Evolutionary conservation across 2,329 filamentous ascomycete genomes (phyloP).

Genomic region (Cercospora sp.): DNA sequence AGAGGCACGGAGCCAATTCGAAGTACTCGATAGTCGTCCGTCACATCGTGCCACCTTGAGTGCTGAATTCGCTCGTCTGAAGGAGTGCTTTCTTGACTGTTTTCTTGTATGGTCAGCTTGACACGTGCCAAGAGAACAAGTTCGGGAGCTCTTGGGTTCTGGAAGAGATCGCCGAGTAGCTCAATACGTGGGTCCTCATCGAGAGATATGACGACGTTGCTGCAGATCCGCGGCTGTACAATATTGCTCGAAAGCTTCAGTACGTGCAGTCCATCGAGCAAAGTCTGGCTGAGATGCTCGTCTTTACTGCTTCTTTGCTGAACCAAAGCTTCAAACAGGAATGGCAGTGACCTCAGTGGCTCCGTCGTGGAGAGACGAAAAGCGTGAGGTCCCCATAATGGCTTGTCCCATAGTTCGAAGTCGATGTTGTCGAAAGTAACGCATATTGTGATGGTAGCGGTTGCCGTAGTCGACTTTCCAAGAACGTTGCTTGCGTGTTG

Average conservation of each 20-base stretch:
- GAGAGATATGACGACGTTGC: background rate
- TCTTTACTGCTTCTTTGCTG: background rate
- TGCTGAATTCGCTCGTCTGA: background rate
- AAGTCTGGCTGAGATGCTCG: background rate
- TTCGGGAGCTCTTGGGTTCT: background rate
- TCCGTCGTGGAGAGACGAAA: background rate
- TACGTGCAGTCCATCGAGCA: background rate
- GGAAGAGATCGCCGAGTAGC: background rate
- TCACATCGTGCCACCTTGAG: background rate
- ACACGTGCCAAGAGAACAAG: background rate
- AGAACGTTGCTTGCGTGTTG: background rate
- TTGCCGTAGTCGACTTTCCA: background rate
- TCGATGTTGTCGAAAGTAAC: background rate
- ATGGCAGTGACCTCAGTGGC: background rate
- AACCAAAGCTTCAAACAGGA: background rate
- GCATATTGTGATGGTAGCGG: background rate
- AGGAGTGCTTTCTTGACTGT: background rate
- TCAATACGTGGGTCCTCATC: background rate
- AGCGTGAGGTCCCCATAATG: background rate
- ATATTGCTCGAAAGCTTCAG: background rate
- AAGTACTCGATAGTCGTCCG: background rate
- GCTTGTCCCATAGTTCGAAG: background rate
- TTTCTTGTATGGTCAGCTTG: background rate
- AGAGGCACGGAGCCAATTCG: slow-evolving; percentile 15
- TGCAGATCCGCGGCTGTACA: background rate